Percentiles rank a stretch among this genome's conserved stretches.
Conservation (phyloP, 1,139 yeast species). For the Geotrichum histeridarum region DNA sequence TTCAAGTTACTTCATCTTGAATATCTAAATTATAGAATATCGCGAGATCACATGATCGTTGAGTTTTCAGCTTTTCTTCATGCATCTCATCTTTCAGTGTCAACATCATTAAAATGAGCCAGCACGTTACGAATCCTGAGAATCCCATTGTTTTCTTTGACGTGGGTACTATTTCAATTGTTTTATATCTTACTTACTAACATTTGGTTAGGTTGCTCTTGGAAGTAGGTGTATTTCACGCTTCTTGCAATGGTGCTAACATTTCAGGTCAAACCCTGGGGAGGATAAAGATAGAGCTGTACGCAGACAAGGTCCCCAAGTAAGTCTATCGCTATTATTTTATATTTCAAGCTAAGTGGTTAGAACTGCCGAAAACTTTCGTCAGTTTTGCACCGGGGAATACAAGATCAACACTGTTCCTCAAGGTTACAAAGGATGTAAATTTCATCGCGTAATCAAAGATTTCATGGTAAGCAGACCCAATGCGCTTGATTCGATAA, state of each 20-base stretch:
- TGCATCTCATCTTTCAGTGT: neutral
- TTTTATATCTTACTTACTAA: neutral
- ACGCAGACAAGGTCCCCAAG: conserved; percentile 42
- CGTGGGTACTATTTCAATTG: conserved; percentile 28
- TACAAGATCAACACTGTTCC: conserved; percentile 42
- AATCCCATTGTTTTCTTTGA: conserved; percentile 43
- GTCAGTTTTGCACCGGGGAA: conserved; percentile 56
- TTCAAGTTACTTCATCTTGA: neutral
- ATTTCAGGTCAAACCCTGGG: conserved; percentile 36
- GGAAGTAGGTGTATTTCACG: conserved; percentile 25
- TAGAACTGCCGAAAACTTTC: conserved; percentile 48
- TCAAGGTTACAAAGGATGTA: conserved; percentile 64
- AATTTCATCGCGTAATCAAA: conserved; percentile 78
- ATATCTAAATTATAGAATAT: neutral
- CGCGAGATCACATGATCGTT: neutral
- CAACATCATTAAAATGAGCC: neutral
- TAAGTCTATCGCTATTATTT: conserved; percentile 25
- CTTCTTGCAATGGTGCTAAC: neutral
- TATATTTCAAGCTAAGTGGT: neutral
- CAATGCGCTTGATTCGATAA: neutral
- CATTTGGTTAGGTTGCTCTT: conserved; percentile 28
- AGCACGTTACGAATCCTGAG: conserved; percentile 7
- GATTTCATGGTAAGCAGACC: conserved; percentile 52
- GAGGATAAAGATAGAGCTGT: conserved; percentile 46
- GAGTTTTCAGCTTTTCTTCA: neutral